Conservation (phyloP, 441 rosid genomes). For the Cnidoscolus chayamansa region DNA sequence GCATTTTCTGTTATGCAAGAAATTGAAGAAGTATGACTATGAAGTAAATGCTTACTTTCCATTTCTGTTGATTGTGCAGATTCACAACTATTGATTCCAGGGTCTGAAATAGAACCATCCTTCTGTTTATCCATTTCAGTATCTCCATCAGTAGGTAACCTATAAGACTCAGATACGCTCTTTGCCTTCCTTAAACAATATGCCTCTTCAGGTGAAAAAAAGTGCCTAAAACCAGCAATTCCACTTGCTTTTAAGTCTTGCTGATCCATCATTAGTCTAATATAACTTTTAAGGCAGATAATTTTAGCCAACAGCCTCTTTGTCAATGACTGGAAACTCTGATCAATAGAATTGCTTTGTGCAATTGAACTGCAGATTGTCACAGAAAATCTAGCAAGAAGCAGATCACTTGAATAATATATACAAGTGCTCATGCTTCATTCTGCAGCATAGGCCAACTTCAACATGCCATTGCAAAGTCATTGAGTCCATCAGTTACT, state of each 20-base stretch:
- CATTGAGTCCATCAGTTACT: background rate
- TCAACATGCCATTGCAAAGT: background rate
- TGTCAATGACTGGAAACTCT: background rate
- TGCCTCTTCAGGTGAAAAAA: background rate
- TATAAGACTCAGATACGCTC: conserved; percentile 1
- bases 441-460: conserved; percentile 5
- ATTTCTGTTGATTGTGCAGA: background rate
- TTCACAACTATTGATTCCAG: conserved; percentile 11
- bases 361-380: background rate
- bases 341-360: background rate
- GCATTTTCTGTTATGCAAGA: background rate
- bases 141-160: conserved; percentile 1
- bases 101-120: conserved; percentile 5
- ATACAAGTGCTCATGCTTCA: background rate
- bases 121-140: background rate
- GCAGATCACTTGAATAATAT: background rate
- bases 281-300: conserved; percentile 3
- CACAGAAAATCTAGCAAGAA: background rate
- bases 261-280: background rate
- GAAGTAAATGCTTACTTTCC: background rate
- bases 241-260: background rate
- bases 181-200: background rate
- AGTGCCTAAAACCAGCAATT: background rate
- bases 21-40: background rate
- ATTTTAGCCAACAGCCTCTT: background rate